Base-by-base conservation (phyloP, 2,329 filamentous ascomycete species). In the Calonectria honghensis region DNA sequence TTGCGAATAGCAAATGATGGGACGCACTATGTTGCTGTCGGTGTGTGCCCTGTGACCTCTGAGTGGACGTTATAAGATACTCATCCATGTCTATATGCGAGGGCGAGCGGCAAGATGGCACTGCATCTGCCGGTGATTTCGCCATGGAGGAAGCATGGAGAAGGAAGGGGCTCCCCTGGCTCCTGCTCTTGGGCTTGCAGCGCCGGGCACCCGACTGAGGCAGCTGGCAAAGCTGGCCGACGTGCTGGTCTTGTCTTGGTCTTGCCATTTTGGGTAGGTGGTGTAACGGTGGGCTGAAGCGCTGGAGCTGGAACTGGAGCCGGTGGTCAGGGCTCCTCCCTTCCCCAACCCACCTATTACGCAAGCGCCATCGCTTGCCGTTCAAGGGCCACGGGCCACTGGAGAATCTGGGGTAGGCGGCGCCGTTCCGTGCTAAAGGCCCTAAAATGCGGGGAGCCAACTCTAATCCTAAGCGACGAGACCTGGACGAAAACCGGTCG, bases 301-400 rank as follows among this genome's bases (percentile, higher is more conserved):
- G 39, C 37, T 31, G n/a, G 35, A 54, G 50, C 50, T 41, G 35
- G 35, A 11, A 31, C 16, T 41, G 61, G 37, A 45, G 35, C 37
- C 24, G 45, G 32, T 63, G 57, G 57, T 39, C 57, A 57, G 50
- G 65, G 51, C 65, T 57, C 14, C 16, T 57, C 31, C n/a, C 32
- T 24, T 48, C 45, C 65, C 65, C 35, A 57, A 68, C 41, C 45
- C 63, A 51, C 37, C 50, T 51, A 68, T 27, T 68, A n/a, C 51
- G 24, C 24, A 41, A 31, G 45, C 37, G 39, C 66, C 18, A 31
- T 54, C 24, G 35, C 29, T 51, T 5, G 18, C 6, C 31, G 20
- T 39, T 52, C 64, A 51, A 45, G 66, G 57, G 57, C 66, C 66
- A 68, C 64, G 41, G 45, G 66, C 37, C 66, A 59, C 66, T 41